Evolutionary conservation across 768 basidiomycete species (phyloP), one percentile per base, ranked within the genome.

Genomic region (Amanita phalloides): DNA sequence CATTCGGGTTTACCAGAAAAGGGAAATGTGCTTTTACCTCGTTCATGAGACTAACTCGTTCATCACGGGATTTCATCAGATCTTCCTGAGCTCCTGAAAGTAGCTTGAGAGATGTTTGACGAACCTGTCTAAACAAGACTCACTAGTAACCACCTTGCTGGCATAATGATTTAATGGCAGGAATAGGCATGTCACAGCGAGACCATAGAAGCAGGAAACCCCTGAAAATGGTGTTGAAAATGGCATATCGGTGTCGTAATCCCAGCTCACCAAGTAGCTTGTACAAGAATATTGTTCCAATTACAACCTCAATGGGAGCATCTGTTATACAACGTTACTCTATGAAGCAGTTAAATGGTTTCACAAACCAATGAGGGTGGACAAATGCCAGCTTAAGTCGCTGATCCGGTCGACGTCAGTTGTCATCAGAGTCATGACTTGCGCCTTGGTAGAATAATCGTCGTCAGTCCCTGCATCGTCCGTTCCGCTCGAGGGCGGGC

Each of bases 381-480:
- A 90, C 48, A 85, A 57, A 62, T 90, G 85, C 81, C 81, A 87
- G 1, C 81, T 68, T 60, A 94, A 89, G 47, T 94, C 89, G 63
- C 84, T 81, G 55, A 94, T 84, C 50, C 92, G 77, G 63, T 94
- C 90, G 26, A 93, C 90, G 57, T 96, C 92, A 4, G 90, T 92
- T 5, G 92, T 94, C 88, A 95, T 93, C 26, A 95, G 76, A 2
- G 89, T 94, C 91, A 95, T 93, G 59, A 96, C 82, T 68, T 95
- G 79, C 5, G 79, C 78, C 61, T 83, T 82, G 61, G 76, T 80
- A 7, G 79, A 79, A 56, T 81, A 78, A 21, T 77, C 75, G 52
- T 81, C 79, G 6, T 77, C 74, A 32, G 64, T 68, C 45, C 72
- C 67, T 33, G 66, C 64, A 14, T 62, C 61, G 1, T 35, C 48